Conservation (phyloP, 768 basidiomycete species). For the Boletellus emodensis region DNA sequence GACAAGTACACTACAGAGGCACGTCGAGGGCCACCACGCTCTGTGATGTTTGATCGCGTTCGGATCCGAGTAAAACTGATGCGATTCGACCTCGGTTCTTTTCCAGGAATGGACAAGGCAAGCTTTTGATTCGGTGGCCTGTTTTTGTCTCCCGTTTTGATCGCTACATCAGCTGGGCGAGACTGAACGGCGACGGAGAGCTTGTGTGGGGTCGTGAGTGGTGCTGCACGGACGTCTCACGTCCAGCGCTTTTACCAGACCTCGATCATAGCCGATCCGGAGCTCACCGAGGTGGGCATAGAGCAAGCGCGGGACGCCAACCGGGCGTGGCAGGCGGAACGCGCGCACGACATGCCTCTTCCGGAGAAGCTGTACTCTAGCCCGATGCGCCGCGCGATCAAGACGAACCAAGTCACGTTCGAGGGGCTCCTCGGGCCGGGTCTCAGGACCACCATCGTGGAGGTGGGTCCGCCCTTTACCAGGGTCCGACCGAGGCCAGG, state of each 20-base stretch:
- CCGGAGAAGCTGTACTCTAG: constrained; percentile 60
- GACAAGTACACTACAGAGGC: constrained; percentile 55
- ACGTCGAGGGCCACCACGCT: constrained; percentile 2
- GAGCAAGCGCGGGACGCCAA: constrained; percentile 49
- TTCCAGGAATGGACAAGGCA: constrained; percentile 59
- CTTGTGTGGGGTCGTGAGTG: constrained; percentile 72
- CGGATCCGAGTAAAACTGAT: not conserved
- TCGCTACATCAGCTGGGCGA: constrained; percentile 47
- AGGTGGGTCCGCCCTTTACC: constrained; percentile 38
- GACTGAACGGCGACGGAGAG: constrained; percentile 57
- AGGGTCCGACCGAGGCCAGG: not conserved
- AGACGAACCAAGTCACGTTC: constrained; percentile 55
- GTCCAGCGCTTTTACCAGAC: not conserved
- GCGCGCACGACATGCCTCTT: constrained; percentile 37
- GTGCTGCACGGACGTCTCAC: not conserved
- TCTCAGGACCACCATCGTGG: constrained; percentile 44
- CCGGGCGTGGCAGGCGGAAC: constrained; percentile 47
- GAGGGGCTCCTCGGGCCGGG: constrained; percentile 33
- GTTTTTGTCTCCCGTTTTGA: not conserved
- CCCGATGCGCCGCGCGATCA: constrained; percentile 58
- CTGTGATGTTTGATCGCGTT: not conserved
- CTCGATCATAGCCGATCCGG: constrained; percentile 52
- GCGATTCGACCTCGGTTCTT: not conserved
- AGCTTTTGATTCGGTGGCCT: constrained; percentile 17
- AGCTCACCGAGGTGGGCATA: constrained; percentile 55